These are phyloP conservation scores for Medicago arabica DNA, from an alignment of 306 rosid species.

Conservation along the genomic window DNA sequence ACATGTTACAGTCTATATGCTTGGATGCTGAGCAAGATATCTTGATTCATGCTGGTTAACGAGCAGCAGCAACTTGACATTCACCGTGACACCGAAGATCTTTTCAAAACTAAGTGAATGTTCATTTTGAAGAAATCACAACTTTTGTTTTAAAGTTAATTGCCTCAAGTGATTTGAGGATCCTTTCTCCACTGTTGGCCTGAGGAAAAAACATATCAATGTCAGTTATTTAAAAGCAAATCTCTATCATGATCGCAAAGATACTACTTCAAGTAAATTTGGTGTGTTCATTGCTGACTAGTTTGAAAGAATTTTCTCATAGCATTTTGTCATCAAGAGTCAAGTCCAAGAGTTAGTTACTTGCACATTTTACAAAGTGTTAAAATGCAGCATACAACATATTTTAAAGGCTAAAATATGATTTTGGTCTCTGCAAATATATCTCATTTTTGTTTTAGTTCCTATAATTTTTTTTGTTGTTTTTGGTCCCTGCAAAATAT, in stretches of 20 bases:
- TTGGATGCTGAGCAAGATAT: background rate
- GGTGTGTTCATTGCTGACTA: constrained; percentile 2
- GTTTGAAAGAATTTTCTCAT: no score
- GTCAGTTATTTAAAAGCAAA: background rate
- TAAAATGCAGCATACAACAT: background rate
- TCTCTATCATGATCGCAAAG: background rate
- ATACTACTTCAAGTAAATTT: constrained; percentile 28
- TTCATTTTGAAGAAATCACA: constrained; percentile 78
- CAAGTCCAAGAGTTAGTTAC: no score
- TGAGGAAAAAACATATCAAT: constrained; percentile 40
- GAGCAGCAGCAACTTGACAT: constrained; percentile 20
- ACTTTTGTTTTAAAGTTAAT: constrained; percentile 64
- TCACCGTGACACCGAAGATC: constrained; percentile 2
- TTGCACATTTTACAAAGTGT: background rate
- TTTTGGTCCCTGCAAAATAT: no score
- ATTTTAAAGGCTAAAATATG: no score
- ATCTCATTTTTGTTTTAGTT: no score
- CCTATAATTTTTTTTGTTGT: no score
- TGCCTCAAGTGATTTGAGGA: constrained; percentile 60
- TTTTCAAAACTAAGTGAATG: constrained; percentile 63
- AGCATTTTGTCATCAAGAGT: no score
- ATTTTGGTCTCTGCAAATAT: no score
- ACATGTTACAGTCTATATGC: no score
- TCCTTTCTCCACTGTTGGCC: constrained; percentile 64
- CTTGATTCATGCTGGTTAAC: background rate